A percentile compares a stretch with the other conserved stretches of the same genome.
Conservation (phyloP, 768 basidiomycete genomes). For the Rhodosporidiobolus sp. region DNA sequence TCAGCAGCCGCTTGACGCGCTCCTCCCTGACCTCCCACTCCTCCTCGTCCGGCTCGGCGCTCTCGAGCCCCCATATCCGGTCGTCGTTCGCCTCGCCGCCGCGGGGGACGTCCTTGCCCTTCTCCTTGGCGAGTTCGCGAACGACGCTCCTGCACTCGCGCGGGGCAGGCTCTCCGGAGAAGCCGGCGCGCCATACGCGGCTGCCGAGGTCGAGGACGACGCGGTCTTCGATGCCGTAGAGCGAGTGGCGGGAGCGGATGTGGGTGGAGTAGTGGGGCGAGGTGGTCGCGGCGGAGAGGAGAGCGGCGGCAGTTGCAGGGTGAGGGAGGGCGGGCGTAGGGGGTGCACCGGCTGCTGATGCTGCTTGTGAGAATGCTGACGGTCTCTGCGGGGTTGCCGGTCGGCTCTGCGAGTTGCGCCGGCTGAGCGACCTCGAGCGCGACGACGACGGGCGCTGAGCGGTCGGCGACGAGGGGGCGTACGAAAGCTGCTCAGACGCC, state of each 20-base stretch:
- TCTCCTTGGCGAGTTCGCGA: slow-evolving; percentile 13
- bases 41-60: slow-evolving; percentile 44
- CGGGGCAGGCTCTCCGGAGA: slow-evolving; percentile 90
- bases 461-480: slow-evolving; percentile 1
- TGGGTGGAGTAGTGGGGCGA: slow-evolving; percentile 83
- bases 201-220: slow-evolving; percentile 93
- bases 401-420: background rate
- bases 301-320: background rate
- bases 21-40: slow-evolving; percentile 44
- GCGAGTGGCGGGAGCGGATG: slow-evolving; percentile 44
- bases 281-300: slow-evolving; percentile 7
- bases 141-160: slow-evolving; percentile 73
- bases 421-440: slow-evolving; percentile 13
- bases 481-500: too few relatives aligned
- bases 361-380: background rate
- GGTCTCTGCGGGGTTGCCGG: background rate
- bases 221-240: slow-evolving; percentile 95
- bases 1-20: slow-evolving; percentile 21
- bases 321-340: background rate
- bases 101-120: slow-evolving; percentile 4
- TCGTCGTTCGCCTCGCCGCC: slow-evolving; percentile 50
- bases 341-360: background rate
- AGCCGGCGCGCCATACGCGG: slow-evolving; percentile 92
- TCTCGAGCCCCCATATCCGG: slow-evolving; percentile 25
- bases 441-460: slow-evolving; percentile 3